These are phyloP conservation scores for Luzula sylvatica DNA, from an alignment of 176 grass and related monocot species.

Conservation along the genomic window DNA sequence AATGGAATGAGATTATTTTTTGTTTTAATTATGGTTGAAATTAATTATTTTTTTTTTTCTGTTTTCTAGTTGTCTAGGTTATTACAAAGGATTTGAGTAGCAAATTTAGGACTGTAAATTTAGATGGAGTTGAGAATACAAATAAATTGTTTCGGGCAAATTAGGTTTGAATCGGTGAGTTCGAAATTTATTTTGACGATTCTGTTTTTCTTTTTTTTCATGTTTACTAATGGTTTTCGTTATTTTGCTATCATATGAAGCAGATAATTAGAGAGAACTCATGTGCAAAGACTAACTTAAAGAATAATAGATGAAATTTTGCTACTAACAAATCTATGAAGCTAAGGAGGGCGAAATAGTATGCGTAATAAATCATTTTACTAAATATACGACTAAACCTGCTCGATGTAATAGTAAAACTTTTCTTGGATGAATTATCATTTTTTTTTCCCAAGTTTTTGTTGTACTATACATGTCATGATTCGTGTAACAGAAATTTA, in stretches of 20 bases:
- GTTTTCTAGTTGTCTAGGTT: constrained; percentile 14
- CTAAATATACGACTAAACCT: constrained; percentile 32
- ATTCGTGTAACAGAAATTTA: constrained; percentile 12
- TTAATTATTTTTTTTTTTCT: constrained; percentile 12
- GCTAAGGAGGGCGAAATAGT: constrained; percentile 15
- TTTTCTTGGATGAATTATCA: constrained; percentile 2
- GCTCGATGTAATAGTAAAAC: constrained; percentile 14
- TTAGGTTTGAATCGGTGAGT: background rate
- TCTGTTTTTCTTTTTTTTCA: constrained; percentile 2
- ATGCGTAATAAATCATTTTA: constrained; percentile 15
- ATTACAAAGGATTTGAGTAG: constrained; percentile 20
- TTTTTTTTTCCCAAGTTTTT: constrained; percentile 16
- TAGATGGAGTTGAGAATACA: constrained; percentile 2
- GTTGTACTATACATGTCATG: background rate
- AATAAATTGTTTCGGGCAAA: background rate
- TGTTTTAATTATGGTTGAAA: background rate
- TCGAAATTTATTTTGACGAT: background rate
- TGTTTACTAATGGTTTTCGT: constrained; percentile 20
- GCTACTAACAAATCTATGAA: constrained; percentile 28
- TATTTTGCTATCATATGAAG: constrained; percentile 8
- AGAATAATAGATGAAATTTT: constrained; percentile 50
- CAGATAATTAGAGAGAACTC: constrained; percentile 17
- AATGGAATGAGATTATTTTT: background rate
- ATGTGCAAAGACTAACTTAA: constrained; percentile 52
- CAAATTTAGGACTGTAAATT: constrained; percentile 28